phyloP scores from a whole-genome alignment of 2,329 filamentous ascomycete genomes.

The Cryphonectria radicalis region DNA sequence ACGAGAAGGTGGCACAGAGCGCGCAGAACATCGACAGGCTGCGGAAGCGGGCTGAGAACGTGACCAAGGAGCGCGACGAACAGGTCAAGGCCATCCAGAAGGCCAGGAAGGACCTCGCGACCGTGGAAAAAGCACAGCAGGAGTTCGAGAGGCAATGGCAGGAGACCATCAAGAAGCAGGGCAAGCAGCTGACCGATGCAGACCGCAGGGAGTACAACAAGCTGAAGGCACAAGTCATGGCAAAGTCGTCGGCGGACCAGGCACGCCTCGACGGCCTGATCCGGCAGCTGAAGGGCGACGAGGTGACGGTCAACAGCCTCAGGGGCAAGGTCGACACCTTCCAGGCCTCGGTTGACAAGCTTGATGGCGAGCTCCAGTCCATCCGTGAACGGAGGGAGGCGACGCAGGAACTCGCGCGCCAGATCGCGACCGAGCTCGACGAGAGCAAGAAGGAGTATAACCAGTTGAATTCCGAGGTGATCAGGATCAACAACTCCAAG shows the following conservation, averaged over 20 bases:
- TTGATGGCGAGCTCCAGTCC: constrained; percentile 71
- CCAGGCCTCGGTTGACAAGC: constrained; percentile 72
- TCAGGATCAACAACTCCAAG: constrained; percentile 77
- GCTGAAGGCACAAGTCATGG: constrained; percentile 82
- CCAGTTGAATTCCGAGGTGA: constrained; percentile 79
- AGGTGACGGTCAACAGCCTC: constrained; percentile 86
- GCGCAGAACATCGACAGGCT: constrained; percentile 71
- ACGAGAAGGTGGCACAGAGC: constrained; percentile 87
- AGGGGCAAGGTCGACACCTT: constrained; percentile 85
- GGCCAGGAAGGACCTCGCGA: constrained; percentile 77
- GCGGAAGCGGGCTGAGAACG: constrained; percentile 68
- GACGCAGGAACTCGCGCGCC: constrained; percentile 65
- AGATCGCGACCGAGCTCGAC: constrained; percentile 78
- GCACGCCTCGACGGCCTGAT: constrained; percentile 83
- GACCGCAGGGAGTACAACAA: constrained; percentile 90
- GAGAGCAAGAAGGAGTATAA: constrained; percentile 91
- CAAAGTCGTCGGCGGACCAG: constrained; percentile 79
- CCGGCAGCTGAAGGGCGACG: constrained; percentile 87
- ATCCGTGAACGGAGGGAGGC: constrained; percentile 71
- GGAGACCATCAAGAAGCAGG: constrained; percentile 82
- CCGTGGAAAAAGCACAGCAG: constrained; percentile 86
- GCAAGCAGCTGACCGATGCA: constrained; percentile 80
- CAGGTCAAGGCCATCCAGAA: constrained; percentile 72
- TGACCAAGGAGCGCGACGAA: constrained; percentile 76
- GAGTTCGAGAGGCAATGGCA: constrained; percentile 89